Evolutionary conservation across 1,284 basidiomycete species (phyloP), one percentile per base, ranked within the genome.

Genomic region (Hortiboletus rubellus): DNA sequence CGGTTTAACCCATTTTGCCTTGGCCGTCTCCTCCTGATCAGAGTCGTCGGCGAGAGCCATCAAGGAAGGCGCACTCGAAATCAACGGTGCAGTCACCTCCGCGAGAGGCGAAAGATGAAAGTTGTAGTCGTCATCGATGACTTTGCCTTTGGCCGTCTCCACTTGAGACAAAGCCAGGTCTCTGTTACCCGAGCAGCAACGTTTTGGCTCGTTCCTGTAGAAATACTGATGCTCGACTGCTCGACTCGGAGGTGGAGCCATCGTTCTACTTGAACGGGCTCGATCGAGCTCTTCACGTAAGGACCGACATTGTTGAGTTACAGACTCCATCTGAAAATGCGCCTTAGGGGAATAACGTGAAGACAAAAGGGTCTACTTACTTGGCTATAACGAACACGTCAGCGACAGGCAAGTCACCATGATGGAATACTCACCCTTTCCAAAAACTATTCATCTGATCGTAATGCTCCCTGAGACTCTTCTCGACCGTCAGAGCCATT

Each of bases 41-140:
- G 31, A 61, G 49, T 70, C 68, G 12, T 77, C 73, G 40, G 63
- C 59, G 52, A 73, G 66, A 15, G 75, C 71, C 56, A 60, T 68
- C 60, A 76, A 70, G 24, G 66, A 68, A 50, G 63, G 70, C 22
- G 67, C 62, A 2, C 64, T 65, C 0, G 76, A 72, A n/a, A 68
- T 59, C 52, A 76, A 55, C 10, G 74, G 66, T 18, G 66, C 70
- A 18, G 73, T 60, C 18, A 73, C 60, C 33, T 73, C 69, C 45
- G 68, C 62, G 10, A 78, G 70, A 49, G 77, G 77, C 5, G 77
- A 78, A 7, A 78, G 71, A 52, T 69, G 72, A 58, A 78, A 72
- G 38, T 73, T 63, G 51, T 64, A 63, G 27, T 72, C 73, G 17
- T 72, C 69, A 22, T 66, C 57, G 37, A 69, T 56, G 52, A 67